A percentile compares a stretch with the other conserved stretches of the same genome.
These are phyloP conservation scores for Phanerochaete sordida DNA, from an alignment of 768 basidiomycete species.

Conservation along the genomic window DNA sequence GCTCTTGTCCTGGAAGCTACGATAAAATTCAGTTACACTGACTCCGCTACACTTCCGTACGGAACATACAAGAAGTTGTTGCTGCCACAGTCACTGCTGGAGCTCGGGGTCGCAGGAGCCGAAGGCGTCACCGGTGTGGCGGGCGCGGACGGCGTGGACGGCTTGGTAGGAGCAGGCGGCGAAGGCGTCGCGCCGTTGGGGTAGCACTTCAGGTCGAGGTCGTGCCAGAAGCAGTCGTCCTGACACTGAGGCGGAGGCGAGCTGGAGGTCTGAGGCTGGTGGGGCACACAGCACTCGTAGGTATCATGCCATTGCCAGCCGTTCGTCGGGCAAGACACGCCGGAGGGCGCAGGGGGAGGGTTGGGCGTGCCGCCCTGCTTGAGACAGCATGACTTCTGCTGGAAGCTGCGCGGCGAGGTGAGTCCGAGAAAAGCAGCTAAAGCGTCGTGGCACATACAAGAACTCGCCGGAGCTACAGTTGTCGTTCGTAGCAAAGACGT, in stretches of 20 bases:
- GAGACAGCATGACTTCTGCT: conserved; percentile 34
- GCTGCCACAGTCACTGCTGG: not conserved
- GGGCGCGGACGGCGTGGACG: conserved; percentile 28
- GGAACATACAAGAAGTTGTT: conserved; percentile 31
- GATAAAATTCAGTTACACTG: not conserved
- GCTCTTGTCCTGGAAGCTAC: conserved; percentile 1
- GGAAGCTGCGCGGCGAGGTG: conserved; percentile 22
- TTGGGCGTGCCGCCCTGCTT: not conserved
- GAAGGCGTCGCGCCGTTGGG: conserved; percentile 16
- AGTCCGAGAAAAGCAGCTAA: not conserved
- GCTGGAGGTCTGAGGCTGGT: conserved; percentile 1
- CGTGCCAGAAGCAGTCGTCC: conserved; percentile 1
- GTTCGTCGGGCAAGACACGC: conserved; percentile 4
- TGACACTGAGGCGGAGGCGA: conserved; percentile 1
- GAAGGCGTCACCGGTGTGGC: conserved; percentile 7
- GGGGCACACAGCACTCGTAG: conserved; percentile 10
- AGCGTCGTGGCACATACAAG: conserved; percentile 10
- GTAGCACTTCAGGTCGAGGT: conserved; percentile 6
- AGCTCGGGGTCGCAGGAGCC: not conserved
- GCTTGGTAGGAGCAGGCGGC: conserved; percentile 15
- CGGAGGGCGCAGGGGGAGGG: conserved; percentile 11
- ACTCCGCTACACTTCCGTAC: no score
- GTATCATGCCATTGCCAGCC: conserved; percentile 12
- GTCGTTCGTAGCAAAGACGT: conserved; percentile 26
- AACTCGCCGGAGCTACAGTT: conserved; percentile 19